Base-by-base conservation (phyloP, 805 yeast genomes). In the Kodamaea kakaduensis region DNA sequence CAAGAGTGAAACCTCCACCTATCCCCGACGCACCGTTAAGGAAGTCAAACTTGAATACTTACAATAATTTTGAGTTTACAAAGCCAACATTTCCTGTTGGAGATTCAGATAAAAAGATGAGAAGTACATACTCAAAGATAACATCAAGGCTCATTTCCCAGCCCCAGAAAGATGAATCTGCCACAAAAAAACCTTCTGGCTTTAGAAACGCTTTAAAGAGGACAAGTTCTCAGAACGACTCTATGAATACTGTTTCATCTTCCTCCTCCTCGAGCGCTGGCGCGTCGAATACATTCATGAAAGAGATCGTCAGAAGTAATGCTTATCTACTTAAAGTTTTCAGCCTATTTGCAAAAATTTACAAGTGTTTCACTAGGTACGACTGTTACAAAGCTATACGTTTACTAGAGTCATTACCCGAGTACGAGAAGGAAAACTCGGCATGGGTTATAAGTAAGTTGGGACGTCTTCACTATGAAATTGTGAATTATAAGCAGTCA, bases 371-470 rank as follows among this genome's bases (percentile, higher is more conserved):
- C 67, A 60, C 72, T 42, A 66, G 71, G 27, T 89, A 74, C 56
- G 93, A 89, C 50, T 84, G 94, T 46, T 78, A 77, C 51, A 78
- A 81, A 48, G 95, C 97, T 0, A 76, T 89, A 7, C 61, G 90
- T 37, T 61, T 77, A 2, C 64, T 90, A 19, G 77, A 76, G 36
- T 58, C 77, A 16, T 64, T 93, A 14, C 85, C 94, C 1, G 72
- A 69, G 32, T 50, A 66, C 31, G 84, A 81, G 56, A 64, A 72
- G 40, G 65, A 77, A 36, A 73, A 96, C 15, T 25, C 32, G 4
- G 93, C 97, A 0, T 88, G 93, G 85, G 94, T 88, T 9, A 69
- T 86, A 32, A 75, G 88, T 15, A 80, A 81, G 46, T 56, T 84
- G 16, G 98, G 95, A 1, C 67, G 88, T 44, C 62, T 86, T 27